A percentile compares a stretch with the other conserved stretches of the same genome.
These are phyloP conservation scores for Puccinia sorghi DNA, from an alignment of 1,284 basidiomycete genomes.

Conservation along the genomic window DNA sequence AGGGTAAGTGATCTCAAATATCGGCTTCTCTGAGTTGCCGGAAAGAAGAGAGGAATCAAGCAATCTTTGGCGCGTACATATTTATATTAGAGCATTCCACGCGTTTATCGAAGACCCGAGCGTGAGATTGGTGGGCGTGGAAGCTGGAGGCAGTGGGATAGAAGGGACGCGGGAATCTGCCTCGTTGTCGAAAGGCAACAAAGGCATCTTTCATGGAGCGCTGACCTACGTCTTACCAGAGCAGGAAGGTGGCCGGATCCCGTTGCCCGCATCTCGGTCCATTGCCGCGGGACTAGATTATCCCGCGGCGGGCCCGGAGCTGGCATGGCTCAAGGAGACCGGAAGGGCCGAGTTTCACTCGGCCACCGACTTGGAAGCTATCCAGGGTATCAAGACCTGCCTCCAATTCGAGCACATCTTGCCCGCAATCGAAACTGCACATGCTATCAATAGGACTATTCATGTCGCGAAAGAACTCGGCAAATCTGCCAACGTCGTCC, in stretches of 20 bases:
- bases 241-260: slow-evolving; percentile 79
- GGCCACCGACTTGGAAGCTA: slow-evolving; percentile 89
- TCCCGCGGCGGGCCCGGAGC: slow-evolving; percentile 87
- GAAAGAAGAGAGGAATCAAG: background rate
- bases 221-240: slow-evolving; percentile 92
- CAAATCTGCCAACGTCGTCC: slow-evolving; percentile 82
- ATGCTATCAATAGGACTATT: slow-evolving; percentile 91
- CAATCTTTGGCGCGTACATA: background rate
- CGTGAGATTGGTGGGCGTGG: slow-evolving; percentile 86
- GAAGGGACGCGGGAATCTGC: slow-evolving; percentile 86
- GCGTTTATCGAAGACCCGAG: slow-evolving; percentile 84
- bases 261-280: slow-evolving; percentile 79
- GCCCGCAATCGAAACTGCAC: slow-evolving; percentile 91
- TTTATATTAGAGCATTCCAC: slow-evolving; percentile 72
- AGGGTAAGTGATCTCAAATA: slow-evolving; percentile 60
- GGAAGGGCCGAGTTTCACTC: slow-evolving; percentile 89
- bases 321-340: slow-evolving; percentile 92
- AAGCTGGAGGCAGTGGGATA: slow-evolving; percentile 76
- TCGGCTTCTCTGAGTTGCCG: background rate
- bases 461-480: slow-evolving; percentile 79
- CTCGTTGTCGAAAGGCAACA: slow-evolving; percentile 81
- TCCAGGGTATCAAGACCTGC: slow-evolving; percentile 85
- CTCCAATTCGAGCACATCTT: slow-evolving; percentile 97
- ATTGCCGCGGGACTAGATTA: slow-evolving; percentile 93
- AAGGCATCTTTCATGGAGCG: slow-evolving; percentile 94